These are phyloP conservation scores for Leptographium galeiforme DNA, from an alignment of 2,329 filamentous ascomycete genomes.

Conservation along the genomic window DNA sequence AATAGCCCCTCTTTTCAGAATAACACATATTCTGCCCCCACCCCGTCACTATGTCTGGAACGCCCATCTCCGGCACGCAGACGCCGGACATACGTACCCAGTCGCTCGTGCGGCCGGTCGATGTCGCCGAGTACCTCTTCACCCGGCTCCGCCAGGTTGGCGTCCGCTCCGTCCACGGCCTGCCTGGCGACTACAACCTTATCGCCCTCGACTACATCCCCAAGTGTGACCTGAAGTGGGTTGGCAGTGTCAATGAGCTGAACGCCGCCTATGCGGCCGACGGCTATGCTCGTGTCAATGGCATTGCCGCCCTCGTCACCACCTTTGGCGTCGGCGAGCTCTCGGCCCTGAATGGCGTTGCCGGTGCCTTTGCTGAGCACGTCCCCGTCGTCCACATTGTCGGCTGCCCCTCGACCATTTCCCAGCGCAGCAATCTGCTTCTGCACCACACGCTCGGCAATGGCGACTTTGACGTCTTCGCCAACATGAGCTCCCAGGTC, in stretches of 20 bases:
- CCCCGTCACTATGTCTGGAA: neutral
- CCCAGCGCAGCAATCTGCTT: slow-evolving; percentile 14
- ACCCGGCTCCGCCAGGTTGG: slow-evolving; percentile 33
- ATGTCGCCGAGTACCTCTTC: slow-evolving; percentile 41
- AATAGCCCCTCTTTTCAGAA: neutral
- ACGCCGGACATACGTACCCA: slow-evolving; percentile 11
- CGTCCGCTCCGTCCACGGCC: slow-evolving; percentile 32
- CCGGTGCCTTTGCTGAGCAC: slow-evolving; percentile 41
- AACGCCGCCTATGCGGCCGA: slow-evolving; percentile 47
- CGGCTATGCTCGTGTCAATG: slow-evolving; percentile 46
- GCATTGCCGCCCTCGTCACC: slow-evolving; percentile 40
- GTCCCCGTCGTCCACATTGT: slow-evolving; percentile 43
- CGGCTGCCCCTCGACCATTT: slow-evolving; percentile 15
- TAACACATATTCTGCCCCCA: neutral
- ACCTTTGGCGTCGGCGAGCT: slow-evolving; percentile 45
- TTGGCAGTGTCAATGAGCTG: slow-evolving; percentile 39
- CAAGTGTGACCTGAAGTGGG: slow-evolving; percentile 31
- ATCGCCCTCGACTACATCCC: slow-evolving; percentile 35
- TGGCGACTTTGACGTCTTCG: slow-evolving; percentile 51
- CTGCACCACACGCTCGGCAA: slow-evolving; percentile 42
- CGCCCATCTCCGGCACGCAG: slow-evolving; percentile 4
- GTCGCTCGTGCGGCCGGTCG: slow-evolving; percentile 24
- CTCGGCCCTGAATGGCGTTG: slow-evolving; percentile 42
- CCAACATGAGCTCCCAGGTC: slow-evolving; percentile 61
- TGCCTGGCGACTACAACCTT: slow-evolving; percentile 42